Evolutionary conservation across 176 grass and related monocot genomes (phyloP).

Genomic region (Oryza meridionalis): DNA sequence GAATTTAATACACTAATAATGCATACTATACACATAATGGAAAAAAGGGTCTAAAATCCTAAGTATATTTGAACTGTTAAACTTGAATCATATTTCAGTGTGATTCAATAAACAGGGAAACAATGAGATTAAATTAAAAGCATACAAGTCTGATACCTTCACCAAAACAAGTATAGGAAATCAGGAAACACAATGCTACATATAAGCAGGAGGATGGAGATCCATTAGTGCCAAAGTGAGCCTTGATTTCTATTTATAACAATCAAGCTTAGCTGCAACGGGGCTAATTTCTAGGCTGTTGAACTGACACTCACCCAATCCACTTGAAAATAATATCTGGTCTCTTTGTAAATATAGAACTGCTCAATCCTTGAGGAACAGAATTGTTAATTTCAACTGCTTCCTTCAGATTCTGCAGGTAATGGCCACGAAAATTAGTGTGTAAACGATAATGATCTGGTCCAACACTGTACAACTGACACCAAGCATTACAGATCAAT

Average conservation of each 20-base stretch:
- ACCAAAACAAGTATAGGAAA: not conserved
- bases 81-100: not conserved
- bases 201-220: not conserved
- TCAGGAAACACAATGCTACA: not conserved
- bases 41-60: not conserved
- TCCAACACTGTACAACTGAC: not conserved
- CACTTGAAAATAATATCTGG: constrained; percentile 97
- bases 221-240: too few species aligned
- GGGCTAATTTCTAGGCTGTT: not conserved
- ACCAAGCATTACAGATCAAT: constrained; percentile 26
- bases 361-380: constrained; percentile 94
- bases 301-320: constrained; percentile 71
- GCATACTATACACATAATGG: not conserved
- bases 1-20: not conserved
- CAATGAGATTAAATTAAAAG: not conserved
- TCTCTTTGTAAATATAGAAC: constrained; percentile 91
- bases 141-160: too few species aligned
- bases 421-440: not conserved
- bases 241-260: too few species aligned
- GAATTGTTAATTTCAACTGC: constrained; percentile 98
- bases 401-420: constrained; percentile 75
- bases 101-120: not conserved
- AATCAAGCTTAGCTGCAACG: not conserved
- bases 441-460: not conserved
- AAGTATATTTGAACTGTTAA: not conserved